These are phyloP conservation scores for Polychaeton citri DNA, from an alignment of 2,329 filamentous ascomycete genomes.

Conservation along the genomic window DNA sequence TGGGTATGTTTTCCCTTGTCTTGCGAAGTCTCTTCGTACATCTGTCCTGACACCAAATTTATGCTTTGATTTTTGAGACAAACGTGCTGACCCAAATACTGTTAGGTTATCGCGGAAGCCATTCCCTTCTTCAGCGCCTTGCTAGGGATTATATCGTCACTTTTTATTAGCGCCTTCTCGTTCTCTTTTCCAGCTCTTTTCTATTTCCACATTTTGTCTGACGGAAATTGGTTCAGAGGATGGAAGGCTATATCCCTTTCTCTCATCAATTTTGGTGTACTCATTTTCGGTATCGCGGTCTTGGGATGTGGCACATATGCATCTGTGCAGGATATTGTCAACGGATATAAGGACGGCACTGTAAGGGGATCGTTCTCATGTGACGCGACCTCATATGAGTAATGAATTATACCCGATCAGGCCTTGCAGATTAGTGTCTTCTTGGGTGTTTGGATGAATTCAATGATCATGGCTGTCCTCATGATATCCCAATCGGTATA, in stretches of 20 bases:
- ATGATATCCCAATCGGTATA: too few species aligned
- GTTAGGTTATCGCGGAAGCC: constrained; percentile 59
- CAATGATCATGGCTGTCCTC: too few species aligned
- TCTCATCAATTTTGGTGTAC: constrained; percentile 29
- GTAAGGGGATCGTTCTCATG: constrained; percentile 31
- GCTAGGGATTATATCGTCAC: constrained; percentile 48
- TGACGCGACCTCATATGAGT: constrained; percentile 17
- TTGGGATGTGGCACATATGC: constrained; percentile 30
- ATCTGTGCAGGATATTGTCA: constrained; percentile 30
- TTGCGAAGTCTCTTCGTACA: too few species aligned
- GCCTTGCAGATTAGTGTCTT: too few species aligned
- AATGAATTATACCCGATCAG: too few species aligned
- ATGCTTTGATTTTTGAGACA: too few species aligned
- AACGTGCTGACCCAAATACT: too few species aligned
- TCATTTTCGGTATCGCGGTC: constrained; percentile 21
- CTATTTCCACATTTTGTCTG: constrained; percentile 32
- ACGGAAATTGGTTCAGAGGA: constrained; percentile 33
- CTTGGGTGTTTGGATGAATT: too few species aligned
- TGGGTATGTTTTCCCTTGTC: too few species aligned
- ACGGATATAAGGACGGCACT: constrained; percentile 23
- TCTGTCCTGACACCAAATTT: too few species aligned
- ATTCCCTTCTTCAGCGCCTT: constrained; percentile 61
- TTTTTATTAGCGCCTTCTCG: constrained; percentile 56
- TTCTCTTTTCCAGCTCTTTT: constrained; percentile 26
- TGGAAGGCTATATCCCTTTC: constrained; percentile 32